Evolutionary conservation across 176 grass and related monocot genomes (phyloP), one percentile per base, ranked within the genome.

Genomic region (Juncus inflexus): DNA sequence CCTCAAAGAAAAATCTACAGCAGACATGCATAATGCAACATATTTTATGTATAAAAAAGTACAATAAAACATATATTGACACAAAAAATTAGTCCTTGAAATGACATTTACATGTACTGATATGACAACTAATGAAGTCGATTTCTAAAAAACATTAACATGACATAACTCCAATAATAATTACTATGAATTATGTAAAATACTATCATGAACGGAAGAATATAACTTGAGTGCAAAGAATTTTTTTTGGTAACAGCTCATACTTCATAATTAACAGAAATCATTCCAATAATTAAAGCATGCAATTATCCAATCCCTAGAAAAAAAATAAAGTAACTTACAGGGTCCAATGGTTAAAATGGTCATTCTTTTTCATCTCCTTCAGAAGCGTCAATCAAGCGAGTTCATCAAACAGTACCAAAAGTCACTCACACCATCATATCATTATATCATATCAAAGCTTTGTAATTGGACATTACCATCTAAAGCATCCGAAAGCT

Each of bases 261-360:
- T 47, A 47, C 43, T 47, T 47, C 43, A 47, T 6, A 47, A 47
- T 47, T 47, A 47, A 47, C 9, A 9, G 43, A 47, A 6, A 47
- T 47, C 43, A 47, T 71, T 71, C 68, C 68, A 71, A 71, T 71
- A 59, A 60, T 71, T 58, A 40, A 71, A 58, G 68, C 68, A 71
- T 71, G 67, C 53, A 71, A 71, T 71, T 70, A 70, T 40, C 15
- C 54, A 58, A 71, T 35, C 68, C 54, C 12, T 35, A 60, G 16
- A 67, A 37, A 36, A 37, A 42, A 41, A 12, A 9, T 56, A 40
- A 55, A 7, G 57, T 28, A 60, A 71, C 55, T 59, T 71, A 47
- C 68, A 71, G 55, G 68, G 38, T 40, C 9, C 55, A 58, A 59
- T 52, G 67, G 51, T 10, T 42, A 71, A 71, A 57, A 71, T 69